Evolutionary conservation across 2,329 filamentous ascomycete genomes (phyloP), one percentile per base, ranked within the genome.

Genomic region (Ceratocystis diversiconidia): DNA sequence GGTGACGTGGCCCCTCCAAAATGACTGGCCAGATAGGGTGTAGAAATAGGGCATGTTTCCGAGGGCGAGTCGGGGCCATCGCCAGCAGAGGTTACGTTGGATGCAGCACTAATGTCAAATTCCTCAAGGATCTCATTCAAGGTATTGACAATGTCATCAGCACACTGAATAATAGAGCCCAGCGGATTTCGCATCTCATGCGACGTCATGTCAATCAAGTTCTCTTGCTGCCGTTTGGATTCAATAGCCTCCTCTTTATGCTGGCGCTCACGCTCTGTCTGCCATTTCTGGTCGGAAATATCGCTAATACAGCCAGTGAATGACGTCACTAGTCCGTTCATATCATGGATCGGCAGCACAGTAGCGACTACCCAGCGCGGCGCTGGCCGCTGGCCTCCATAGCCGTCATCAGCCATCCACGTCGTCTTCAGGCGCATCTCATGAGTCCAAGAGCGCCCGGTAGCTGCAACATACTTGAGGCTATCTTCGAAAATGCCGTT

Each of bases 171-270:
- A 19, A 90, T 90, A 0, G 87, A 87, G 55, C 82, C 85, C 30
- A 90, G 76, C 0, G 87, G 87, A 70, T 90, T 90, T 30, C 87
- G 80, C 82, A 89, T 86, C 71, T 88, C 86, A 71, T 89, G 86
- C 15, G 82, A 84, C 1, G 81, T 83, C 77, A 90, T 89, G 73
- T 90, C 88, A 71, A 92, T 89, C 70, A 91, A 91, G 69, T 88
- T 88, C 70, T 92, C 87, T 71, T 92, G 89, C 71, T 89, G 86
- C 4, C 85, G 76, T 70, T 81, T 83, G 36, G 80, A 79, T 70
- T 84, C 80, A 30, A 84, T 78, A 1, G 82, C 82, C 66, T 84
- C 80, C 55, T 80, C 79, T 71, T 79, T 81, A 62, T 76, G 76
- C 69, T 75, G 72, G 63, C 75, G 78, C 69, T 80, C 80, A 62